These are phyloP conservation scores for Solanum ossicruentum DNA, from an alignment of 257 asterid species.

Conservation along the genomic window DNA sequence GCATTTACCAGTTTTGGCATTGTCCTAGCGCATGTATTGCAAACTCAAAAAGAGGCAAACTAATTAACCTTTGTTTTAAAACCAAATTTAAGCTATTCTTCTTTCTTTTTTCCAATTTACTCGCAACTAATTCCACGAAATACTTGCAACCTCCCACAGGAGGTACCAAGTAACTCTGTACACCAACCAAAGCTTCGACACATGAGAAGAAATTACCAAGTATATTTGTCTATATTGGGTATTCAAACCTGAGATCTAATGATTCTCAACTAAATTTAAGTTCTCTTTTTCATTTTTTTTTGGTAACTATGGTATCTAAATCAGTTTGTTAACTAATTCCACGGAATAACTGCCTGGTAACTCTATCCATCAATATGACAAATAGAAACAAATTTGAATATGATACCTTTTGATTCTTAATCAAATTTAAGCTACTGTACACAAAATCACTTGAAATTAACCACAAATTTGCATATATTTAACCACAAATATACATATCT, in stretches of 20 bases:
- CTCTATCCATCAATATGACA: background rate
- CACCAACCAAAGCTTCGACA: no score
- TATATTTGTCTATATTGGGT: background rate
- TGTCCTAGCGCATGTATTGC: background rate
- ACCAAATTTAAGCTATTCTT: background rate
- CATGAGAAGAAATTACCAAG: no score
- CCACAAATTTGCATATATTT: background rate
- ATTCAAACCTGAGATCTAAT: background rate
- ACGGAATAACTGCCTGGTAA: rapidly evolving
- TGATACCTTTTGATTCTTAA: background rate
- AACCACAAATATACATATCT: background rate
- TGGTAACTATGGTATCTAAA: no score
- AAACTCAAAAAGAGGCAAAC: background rate
- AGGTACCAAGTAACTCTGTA: background rate
- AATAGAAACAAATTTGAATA: background rate
- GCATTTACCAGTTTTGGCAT: background rate
- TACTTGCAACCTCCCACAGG: background rate
- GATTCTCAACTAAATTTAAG: background rate
- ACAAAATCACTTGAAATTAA: background rate
- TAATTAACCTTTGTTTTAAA: background rate
- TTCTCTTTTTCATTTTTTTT: background rate
- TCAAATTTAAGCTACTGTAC: background rate
- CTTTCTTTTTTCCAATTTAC: background rate
- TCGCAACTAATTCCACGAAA: background rate
- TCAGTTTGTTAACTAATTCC: background rate